phyloP scores from a whole-genome alignment of 352 stramenopile genomes.

The Phytopythium sindhum region DNA sequence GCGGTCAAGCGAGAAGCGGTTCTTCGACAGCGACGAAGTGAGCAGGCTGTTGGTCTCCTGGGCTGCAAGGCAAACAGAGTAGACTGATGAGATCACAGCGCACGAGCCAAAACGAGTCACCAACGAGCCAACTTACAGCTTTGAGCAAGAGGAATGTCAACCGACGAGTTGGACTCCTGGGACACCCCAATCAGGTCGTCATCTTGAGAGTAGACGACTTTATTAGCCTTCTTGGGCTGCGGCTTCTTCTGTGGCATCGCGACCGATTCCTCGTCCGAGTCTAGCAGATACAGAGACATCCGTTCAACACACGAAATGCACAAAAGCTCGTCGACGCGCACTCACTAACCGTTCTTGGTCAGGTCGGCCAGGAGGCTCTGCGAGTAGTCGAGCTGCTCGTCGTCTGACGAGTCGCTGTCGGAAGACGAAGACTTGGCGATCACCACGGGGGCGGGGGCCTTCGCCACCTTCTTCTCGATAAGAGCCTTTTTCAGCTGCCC shows the following conservation, averaged over 20 bases:
- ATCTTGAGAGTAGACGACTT: conserved; percentile 20
- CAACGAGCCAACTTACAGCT: conserved; percentile 32
- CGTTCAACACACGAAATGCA: conserved; percentile 3
- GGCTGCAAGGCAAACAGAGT: conserved; percentile 13
- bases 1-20: conserved; percentile 72
- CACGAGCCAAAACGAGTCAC: not conserved
- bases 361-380: conserved; percentile 72
- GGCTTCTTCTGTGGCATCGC: conserved; percentile 16
- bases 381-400: conserved; percentile 72
- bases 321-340: conserved; percentile 9
- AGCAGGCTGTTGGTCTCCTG: conserved; percentile 68
- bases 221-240: conserved; percentile 26
- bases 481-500: not conserved
- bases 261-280: conserved; percentile 22
- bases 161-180: conserved; percentile 24
- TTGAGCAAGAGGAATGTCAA: conserved; percentile 25
- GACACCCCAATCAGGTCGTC: conserved; percentile 22
- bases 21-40: conserved; percentile 50
- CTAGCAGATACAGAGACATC: conserved; percentile 10
- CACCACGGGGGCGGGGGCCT: conserved; percentile 17
- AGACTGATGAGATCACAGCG: not conserved
- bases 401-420: conserved; percentile 43
- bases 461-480: conserved; percentile 6
- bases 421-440: conserved; percentile 20
- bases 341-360: conserved; percentile 55